A percentile compares a stretch with the other conserved stretches of the same genome.
Conservation (phyloP, 2,329 filamentous ascomycete genomes). For the Cytospora paraplurivora region DNA sequence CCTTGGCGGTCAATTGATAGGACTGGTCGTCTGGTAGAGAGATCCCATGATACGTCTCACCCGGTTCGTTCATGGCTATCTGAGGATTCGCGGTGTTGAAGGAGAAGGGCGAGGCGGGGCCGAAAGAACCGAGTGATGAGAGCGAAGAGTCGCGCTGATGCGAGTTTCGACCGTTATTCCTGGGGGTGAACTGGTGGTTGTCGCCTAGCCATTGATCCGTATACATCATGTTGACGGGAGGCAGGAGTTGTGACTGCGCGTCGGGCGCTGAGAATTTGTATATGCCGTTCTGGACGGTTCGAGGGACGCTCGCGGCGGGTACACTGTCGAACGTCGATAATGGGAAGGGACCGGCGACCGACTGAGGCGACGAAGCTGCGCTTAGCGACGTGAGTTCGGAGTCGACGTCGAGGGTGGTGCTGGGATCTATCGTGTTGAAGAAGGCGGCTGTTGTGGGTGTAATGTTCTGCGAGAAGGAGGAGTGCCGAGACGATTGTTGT, state of each 20-base stretch:
- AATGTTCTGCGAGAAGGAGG: slow-evolving; percentile 2
- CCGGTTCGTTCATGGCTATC: slow-evolving; percentile 56
- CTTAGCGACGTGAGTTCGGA: slow-evolving; percentile 31
- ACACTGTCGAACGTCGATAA: slow-evolving; percentile 40
- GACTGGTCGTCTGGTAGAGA: slow-evolving; percentile 45
- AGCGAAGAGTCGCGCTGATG: slow-evolving; percentile 64
- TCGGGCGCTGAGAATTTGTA: slow-evolving; percentile 7
- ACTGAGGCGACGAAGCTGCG: slow-evolving; percentile 38
- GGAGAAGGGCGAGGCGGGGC: slow-evolving; percentile 61
- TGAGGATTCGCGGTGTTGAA: slow-evolving; percentile 59
- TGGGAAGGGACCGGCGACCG: slow-evolving; percentile 33
- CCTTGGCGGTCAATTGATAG: slow-evolving; percentile 51
- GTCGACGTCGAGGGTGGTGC: slow-evolving; percentile 32
- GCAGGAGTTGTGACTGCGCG: slow-evolving; percentile 1
- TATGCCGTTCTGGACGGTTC: slow-evolving; percentile 16
- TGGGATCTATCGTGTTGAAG: slow-evolving; percentile 29
- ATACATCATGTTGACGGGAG: slow-evolving; percentile 39
- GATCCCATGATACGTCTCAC: slow-evolving; percentile 51
- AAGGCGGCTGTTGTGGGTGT: slow-evolving; percentile 18
- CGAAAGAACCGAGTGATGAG: slow-evolving; percentile 61
- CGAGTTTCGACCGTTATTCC: slow-evolving; percentile 42
- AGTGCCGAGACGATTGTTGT: slow-evolving; percentile 6
- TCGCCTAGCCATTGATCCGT: slow-evolving; percentile 44
- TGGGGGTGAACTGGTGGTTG: slow-evolving; percentile 42
- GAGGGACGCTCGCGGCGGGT: slow-evolving; percentile 35